Evolutionary conservation across 495 filamentous ascomycete genomes (phyloP), one percentile per base, ranked within the genome.

Genomic region (Friedmanniomyces simplex): DNA sequence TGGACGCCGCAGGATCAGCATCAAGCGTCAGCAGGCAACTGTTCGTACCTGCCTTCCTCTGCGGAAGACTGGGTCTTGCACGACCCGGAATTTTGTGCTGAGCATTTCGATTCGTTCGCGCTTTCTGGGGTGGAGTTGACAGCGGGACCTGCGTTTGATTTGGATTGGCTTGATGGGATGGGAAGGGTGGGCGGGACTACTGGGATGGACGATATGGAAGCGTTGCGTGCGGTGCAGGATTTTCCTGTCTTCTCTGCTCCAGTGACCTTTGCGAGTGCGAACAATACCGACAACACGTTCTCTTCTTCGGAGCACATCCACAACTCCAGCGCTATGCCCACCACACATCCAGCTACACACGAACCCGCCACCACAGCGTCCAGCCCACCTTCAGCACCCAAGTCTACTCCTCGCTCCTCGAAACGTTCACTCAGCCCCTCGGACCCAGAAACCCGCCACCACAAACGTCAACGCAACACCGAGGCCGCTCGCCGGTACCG

Each of bases 401-500:
- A n/a, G 16, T n/a, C 43, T 6, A 18, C 43, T 47, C 43, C 43
- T 47, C 16, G 14, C 43, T 47, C 21, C 8, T 47, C 21, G 43
- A n/a, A 47, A 24, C 14, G 21, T 8, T 47, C 43, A 11, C 43
- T 47, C 11, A 47, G 43, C 18, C 21, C 43, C 7, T 24, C 43
- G 18, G 43, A 47, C 8, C 43, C 43, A 8, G 43, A n/a, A 21
- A 24, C 6, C 21, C 6, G 41, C 20, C 10, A 25, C 11, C 47
- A 43, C 37, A 69, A 68, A 45, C 64, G 69, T 12, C 54, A 63
- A 50, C 56, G 57, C 30, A 72, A 72, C 48, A 72, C 66, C 13
- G 58, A 66, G 16, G 69, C 69, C n/a, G 69, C 69, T 25, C 60
- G 68, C 2, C 59, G 67, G 12, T 72, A 72, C 48, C 66, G 69